Conservation (phyloP, 2,329 filamentous ascomycete genomes). For the Colletotrichum cuscutae region DNA sequence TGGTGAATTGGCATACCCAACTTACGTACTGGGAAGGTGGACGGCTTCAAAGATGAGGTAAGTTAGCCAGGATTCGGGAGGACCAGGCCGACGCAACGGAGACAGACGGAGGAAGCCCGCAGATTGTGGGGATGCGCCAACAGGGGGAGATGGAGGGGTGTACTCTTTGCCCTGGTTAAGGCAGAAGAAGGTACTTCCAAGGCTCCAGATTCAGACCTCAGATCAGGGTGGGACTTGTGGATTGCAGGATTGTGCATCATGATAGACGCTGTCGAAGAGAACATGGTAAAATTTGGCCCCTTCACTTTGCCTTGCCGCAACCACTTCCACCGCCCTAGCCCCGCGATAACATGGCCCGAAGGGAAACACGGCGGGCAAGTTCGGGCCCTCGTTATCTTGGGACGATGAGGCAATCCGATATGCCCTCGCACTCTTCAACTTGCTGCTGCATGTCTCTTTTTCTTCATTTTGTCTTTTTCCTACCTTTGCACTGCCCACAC, state of each 20-base stretch:
- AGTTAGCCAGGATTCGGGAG: constrained; percentile 30
- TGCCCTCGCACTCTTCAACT: constrained; percentile 2
- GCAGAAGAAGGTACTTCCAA: too few relatives aligned
- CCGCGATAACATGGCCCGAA: constrained; percentile 18
- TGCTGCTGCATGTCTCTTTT: not conserved
- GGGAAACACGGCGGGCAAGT: constrained; percentile 8
- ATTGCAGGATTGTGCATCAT: not conserved
- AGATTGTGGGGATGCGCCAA: constrained; percentile 21
- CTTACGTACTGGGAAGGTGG: not conserved
- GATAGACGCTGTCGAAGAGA: not conserved
- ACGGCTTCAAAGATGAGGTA: constrained; percentile 1
- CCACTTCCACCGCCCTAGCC: not conserved
- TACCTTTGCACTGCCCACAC: constrained; percentile 4
- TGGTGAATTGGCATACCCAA: not conserved
- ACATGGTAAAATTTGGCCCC: not conserved
- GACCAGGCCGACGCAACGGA: constrained; percentile 29
- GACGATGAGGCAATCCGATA: constrained; percentile 32
- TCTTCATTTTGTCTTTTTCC: not conserved
- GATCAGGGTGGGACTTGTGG: not conserved
- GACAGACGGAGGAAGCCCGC: constrained; percentile 25
- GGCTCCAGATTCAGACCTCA: too few relatives aligned
- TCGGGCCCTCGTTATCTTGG: constrained; percentile 26
- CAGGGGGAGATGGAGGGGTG: not conserved
- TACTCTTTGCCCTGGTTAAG: too few relatives aligned
- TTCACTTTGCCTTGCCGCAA: not conserved